Evolutionary conservation across 1,284 basidiomycete genomes (phyloP).

Genomic region (Ceratobasidium sp.): DNA sequence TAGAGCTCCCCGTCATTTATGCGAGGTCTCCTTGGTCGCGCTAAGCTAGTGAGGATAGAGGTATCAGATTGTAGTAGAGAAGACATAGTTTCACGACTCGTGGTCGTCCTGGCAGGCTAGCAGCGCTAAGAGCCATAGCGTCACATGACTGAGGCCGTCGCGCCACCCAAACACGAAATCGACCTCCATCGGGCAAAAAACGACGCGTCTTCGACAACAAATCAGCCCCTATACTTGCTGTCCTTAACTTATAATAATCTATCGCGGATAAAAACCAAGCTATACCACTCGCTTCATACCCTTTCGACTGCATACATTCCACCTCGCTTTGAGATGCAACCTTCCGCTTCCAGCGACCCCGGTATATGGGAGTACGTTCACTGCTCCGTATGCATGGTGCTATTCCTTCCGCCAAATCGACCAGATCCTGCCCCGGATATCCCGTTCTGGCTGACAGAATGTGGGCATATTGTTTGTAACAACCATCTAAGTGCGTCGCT

Average conservation of each 20-base stretch:
- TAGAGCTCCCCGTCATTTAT: not conserved
- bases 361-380: constrained; percentile 76
- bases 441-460: constrained; percentile 86
- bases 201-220: too few relatives aligned
- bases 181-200: not conserved
- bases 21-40: too few relatives aligned
- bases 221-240: not conserved
- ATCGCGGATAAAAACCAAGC: not conserved
- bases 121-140: too few relatives aligned
- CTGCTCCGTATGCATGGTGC: constrained; percentile 73
- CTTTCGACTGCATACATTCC: not conserved
- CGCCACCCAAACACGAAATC: not conserved
- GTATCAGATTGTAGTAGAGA: too few relatives aligned
- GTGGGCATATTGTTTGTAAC: constrained; percentile 83
- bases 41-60: too few relatives aligned
- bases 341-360: constrained; percentile 1
- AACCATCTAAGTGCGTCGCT: constrained; percentile 74
- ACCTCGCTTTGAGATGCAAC: not conserved
- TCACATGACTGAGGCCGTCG: too few relatives aligned
- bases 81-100: too few relatives aligned
- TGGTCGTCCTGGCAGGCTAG: too few relatives aligned
- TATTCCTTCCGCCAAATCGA: constrained; percentile 60
- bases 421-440: constrained; percentile 60
- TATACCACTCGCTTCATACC: not conserved
- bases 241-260: not conserved